Conservation (phyloP, 2,329 filamentous ascomycete genomes). For the Gyromitra esculenta region DNA sequence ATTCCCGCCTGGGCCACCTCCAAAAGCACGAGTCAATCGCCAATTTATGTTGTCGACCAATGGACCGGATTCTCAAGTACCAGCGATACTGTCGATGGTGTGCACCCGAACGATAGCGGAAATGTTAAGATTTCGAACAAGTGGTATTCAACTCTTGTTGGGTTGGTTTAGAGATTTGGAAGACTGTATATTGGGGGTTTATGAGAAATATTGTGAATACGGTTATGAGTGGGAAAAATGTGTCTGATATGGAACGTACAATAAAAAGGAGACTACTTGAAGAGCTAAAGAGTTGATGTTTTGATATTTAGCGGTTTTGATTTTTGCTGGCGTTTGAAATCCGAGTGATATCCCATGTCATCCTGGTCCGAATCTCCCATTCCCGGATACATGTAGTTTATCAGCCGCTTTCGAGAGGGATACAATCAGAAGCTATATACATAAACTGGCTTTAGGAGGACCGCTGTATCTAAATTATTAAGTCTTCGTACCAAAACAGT, state of each 20-base stretch:
- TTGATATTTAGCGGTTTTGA: too few relatives aligned
- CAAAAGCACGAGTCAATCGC: slow-evolving; percentile 57
- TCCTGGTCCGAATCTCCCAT: too few relatives aligned
- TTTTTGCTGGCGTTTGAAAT: neutral
- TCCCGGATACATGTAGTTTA: too few relatives aligned
- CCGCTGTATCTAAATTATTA: too few relatives aligned
- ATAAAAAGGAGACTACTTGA: neutral
- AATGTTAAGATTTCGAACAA: slow-evolving; percentile 58
- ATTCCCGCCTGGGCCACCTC: slow-evolving; percentile 59
- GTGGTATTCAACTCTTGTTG: slow-evolving; percentile 56
- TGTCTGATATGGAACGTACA: neutral
- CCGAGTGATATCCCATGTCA: neutral
- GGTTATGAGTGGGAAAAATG: neutral
- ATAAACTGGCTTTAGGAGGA: too few relatives aligned
- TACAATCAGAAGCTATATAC: too few relatives aligned
- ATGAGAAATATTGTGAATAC: neutral
- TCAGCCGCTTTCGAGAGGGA: too few relatives aligned
- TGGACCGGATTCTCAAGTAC: slow-evolving; percentile 59
- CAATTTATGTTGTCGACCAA: slow-evolving; percentile 60
- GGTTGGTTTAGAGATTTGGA: slow-evolving; percentile 34
- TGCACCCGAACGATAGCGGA: slow-evolving; percentile 60
- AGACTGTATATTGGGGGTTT: neutral
- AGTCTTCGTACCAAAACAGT: too few relatives aligned
- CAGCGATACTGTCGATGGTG: slow-evolving; percentile 59
- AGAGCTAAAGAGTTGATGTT: too few relatives aligned